Conservation (phyloP, 305 asterid species). For the Withania somnifera region DNA sequence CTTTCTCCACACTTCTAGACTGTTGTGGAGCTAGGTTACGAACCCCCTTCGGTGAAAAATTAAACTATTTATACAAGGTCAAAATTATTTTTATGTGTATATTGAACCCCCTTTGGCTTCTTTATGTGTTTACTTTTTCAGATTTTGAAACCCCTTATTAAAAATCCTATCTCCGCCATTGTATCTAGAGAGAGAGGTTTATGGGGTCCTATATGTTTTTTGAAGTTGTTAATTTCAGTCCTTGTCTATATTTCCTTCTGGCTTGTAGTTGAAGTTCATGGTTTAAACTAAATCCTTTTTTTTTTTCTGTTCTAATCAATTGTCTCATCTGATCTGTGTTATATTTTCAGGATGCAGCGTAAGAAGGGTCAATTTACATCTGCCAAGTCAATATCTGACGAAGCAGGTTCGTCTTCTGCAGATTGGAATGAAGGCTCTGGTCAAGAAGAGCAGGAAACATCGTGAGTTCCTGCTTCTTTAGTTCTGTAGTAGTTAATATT, state of each 20-base stretch:
- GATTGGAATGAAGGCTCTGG: constrained; percentile 54
- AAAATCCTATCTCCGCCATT: no score
- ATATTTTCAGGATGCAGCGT: constrained; percentile 79
- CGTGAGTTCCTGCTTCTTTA: constrained; percentile 33
- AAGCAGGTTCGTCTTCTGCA: constrained; percentile 64
- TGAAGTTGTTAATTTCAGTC: background rate
- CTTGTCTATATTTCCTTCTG: background rate
- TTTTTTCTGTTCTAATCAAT: background rate
- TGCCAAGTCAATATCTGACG: constrained; percentile 60
- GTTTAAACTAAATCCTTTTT: background rate
- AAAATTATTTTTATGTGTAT: no score
- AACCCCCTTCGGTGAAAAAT: no score
- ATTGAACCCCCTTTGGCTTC: no score
- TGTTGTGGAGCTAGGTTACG: no score
- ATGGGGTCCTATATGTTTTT: background rate
- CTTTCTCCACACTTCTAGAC: background rate
- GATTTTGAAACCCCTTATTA: no score
- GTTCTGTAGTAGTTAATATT: background rate
- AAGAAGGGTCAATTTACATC: constrained; percentile 98
- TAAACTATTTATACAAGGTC: no score
- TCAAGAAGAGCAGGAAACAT: constrained; percentile 82
- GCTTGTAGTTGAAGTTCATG: background rate
- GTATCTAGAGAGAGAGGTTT: background rate
- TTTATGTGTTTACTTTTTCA: no score
- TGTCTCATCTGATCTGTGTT: background rate